Percentiles rank a stretch among this genome's conserved stretches.
Evolutionary conservation across 2,329 filamentous ascomycete genomes (phyloP).

Genomic region (Fusarium equiseti): DNA sequence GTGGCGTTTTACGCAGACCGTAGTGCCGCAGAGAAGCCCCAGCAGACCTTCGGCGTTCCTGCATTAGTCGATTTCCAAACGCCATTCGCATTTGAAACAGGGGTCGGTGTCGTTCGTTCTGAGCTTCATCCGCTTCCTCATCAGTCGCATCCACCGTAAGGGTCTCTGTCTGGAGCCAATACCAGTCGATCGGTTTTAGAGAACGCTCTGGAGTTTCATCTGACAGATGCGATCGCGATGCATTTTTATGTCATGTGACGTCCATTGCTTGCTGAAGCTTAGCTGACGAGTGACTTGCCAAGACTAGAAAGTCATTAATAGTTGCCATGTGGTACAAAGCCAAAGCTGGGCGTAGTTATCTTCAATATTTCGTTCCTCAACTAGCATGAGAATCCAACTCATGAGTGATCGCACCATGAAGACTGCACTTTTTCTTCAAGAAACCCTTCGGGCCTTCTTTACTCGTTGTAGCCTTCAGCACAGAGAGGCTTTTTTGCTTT

Average conservation of each 20-base stretch:
- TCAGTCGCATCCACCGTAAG: conserved; percentile 19
- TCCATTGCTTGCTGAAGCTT: not conserved
- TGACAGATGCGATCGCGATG: conserved; percentile 18
- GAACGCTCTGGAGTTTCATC: conserved; percentile 20
- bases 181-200: conserved; percentile 16
- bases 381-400: not conserved
- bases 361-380: not conserved
- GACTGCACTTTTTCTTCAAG: conserved; percentile 1
- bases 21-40: conserved; percentile 44
- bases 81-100: conserved; percentile 48
- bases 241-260: conserved; percentile 39
- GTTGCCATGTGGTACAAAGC: conserved; percentile 32
- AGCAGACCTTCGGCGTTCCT: conserved; percentile 47
- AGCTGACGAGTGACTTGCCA: conserved; percentile 15
- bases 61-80: conserved; percentile 48
- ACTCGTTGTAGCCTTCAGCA: conserved; percentile 12
- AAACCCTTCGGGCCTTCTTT: conserved; percentile 17
- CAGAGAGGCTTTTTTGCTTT: conserved; percentile 19
- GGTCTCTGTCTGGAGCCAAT: conserved; percentile 11
- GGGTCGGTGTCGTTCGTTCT: conserved; percentile 40
- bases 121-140: conserved; percentile 29
- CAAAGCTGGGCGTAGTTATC: conserved; percentile 5
- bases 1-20: conserved; percentile 41
- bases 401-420: not conserved
- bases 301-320: conserved; percentile 26